Evolutionary conservation across 2,329 filamentous ascomycete genomes (phyloP), one percentile per base, ranked within the genome.

Genomic region (Aspergillus pseudoviridinutans): DNA sequence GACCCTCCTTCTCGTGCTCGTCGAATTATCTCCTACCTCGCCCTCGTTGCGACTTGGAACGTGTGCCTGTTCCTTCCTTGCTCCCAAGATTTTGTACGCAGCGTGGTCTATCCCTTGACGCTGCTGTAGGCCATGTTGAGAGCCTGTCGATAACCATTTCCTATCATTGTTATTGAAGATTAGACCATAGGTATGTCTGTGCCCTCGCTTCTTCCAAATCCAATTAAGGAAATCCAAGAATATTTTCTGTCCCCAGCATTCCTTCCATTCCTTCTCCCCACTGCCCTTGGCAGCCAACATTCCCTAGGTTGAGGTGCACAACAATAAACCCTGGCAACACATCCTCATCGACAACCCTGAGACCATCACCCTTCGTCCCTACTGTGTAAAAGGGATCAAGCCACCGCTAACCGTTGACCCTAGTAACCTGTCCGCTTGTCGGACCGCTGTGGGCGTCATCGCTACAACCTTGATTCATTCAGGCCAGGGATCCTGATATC

Each of bases 191-290:
- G 44, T 47, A 47, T 47, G 44, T 47, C 44, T 27, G 44, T 24
- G 22, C n/a, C 22, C 42, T 24, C n/a, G 8, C 22, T 14, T 24
- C 42, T 24, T 46, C n/a, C 42, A 46, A 24, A 46, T 46, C 10
- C 9, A 12, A 9, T 46, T 14, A 24, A 60, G 59, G 38, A 50
- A 60, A 60, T 55, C 65, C 53, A 58, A 53, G 59, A 58, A 56
- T 61, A 61, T 57, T 53, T 60, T 12, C n/a, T 46, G 3, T 46
- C 59, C 64, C 68, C 63, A 64, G 66, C 68, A 72, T 71, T 72
- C 68, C 60, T 63, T 62, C 53, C 60, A 61, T 64, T 61, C 61
- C 57, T 57, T 50, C 53, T 51, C 54, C 38, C 50, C 35, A 42
- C 49, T 28, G 53, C 57, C 61, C 63, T 61, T 64, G 61, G 59